phyloP scores from a whole-genome alignment of 805 yeast genomes.

The Kluyveromyces wickerhamii region DNA sequence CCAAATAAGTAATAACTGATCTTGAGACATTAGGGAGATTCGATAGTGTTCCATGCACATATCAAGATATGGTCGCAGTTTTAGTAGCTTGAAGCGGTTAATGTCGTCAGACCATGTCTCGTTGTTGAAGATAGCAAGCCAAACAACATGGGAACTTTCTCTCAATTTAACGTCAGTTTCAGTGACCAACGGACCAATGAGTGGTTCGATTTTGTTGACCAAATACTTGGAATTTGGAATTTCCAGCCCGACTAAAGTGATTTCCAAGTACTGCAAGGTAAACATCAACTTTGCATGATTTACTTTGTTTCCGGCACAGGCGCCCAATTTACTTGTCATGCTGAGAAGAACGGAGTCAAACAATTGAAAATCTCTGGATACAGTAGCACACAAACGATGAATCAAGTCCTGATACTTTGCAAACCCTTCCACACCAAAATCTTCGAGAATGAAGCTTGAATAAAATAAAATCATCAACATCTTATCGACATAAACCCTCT shows the following conservation, averaged over 20 bases:
- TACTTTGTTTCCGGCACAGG: constrained; percentile 11
- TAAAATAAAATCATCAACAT: constrained; percentile 14
- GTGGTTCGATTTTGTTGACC: constrained; percentile 8
- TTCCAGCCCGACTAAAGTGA: constrained; percentile 9
- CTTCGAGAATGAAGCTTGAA: constrained; percentile 18
- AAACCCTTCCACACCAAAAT: constrained; percentile 23
- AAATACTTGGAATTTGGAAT: constrained; percentile 7
- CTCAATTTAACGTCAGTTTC: constrained; percentile 12
- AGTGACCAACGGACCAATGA: constrained; percentile 9
- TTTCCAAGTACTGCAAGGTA: constrained; percentile 18
- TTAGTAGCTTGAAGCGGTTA: constrained; percentile 14
- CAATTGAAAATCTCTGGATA: constrained; percentile 5
- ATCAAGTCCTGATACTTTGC: constrained; percentile 20
- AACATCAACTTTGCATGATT: constrained; percentile 19
- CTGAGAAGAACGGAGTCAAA: constrained; percentile 6
- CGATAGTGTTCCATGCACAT: constrained; percentile 14
- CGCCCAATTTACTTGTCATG: constrained; percentile 14
- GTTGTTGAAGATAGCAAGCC: constrained; percentile 14
- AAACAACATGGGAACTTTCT: constrained; percentile 20
- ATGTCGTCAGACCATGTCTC: constrained; percentile 3
- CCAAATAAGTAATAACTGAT: constrained; percentile 17
- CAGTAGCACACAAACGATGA: constrained; percentile 14
- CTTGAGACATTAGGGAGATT: constrained; percentile 9
- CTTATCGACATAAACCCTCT: constrained; percentile 10
- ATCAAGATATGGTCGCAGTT: constrained; percentile 12